Percentiles rank a stretch among this genome's conserved stretches.
Conservation (phyloP, 208 protist genomes). For the Willaertia magna region DNA sequence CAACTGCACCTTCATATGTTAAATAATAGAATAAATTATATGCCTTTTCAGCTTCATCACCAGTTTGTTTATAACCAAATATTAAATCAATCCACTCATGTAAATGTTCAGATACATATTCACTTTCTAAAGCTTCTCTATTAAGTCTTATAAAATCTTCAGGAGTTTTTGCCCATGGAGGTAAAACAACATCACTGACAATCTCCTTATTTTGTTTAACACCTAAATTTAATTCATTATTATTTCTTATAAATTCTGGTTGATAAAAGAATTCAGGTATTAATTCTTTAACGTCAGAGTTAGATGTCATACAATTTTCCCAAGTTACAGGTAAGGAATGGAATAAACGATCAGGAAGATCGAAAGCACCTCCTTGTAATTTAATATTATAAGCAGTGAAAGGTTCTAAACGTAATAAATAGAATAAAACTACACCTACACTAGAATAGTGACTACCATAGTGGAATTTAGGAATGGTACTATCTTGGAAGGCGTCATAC, state of each 20-base stretch:
- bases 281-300: slow-evolving; percentile 82
- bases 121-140: slow-evolving; percentile 56
- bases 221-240: slow-evolving; percentile 52
- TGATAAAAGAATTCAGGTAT: slow-evolving; percentile 87
- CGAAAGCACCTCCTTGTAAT: slow-evolving; percentile 68
- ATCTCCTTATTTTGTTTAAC: slow-evolving; percentile 28
- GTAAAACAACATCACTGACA: slow-evolving; percentile 47
- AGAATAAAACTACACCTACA: slow-evolving; percentile 83
- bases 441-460: slow-evolving; percentile 96
- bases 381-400: slow-evolving; percentile 73
- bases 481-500: slow-evolving; percentile 45
- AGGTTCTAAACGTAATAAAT: slow-evolving; percentile 86
- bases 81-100: slow-evolving; percentile 98
- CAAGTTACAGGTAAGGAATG: slow-evolving; percentile 50
- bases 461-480: slow-evolving; percentile 58
- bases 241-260: slow-evolving; percentile 76
- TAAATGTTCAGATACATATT: slow-evolving; percentile 83
- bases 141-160: slow-evolving; percentile 7
- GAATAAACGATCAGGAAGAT: slow-evolving; percentile 64
- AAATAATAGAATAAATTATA: slow-evolving; percentile 95
- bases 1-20: slow-evolving; percentile 69
- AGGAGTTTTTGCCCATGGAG: slow-evolving; percentile 37
- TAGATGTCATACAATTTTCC: slow-evolving; percentile 50
- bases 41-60: slow-evolving; percentile 75
- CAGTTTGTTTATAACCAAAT: slow-evolving; percentile 94